Conservation (phyloP, 345 rosid genomes). For the Sisymbrium altissimum region DNA sequence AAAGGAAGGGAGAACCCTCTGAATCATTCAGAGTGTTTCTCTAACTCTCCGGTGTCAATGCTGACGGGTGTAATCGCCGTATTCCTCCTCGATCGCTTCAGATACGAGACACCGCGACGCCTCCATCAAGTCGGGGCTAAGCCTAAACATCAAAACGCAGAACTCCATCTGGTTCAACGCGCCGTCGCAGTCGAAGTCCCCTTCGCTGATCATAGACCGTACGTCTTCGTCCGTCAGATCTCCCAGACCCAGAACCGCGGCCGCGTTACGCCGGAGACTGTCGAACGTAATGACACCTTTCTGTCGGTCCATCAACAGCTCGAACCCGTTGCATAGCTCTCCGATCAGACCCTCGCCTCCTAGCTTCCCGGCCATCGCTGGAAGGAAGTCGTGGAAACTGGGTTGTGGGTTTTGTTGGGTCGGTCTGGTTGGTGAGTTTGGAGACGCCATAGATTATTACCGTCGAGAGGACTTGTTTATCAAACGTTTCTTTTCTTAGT, state of each 20-base stretch:
- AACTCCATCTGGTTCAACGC: constrained; percentile 89
- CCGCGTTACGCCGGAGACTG: constrained; percentile 59
- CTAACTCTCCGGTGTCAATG: background rate
- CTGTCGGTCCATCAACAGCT: constrained; percentile 57
- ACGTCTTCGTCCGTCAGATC: constrained; percentile 74
- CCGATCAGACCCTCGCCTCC: constrained; percentile 75
- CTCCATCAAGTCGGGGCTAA: constrained; percentile 82
- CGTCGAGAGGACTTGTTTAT: too few species aligned
- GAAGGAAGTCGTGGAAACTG: constrained; percentile 63
- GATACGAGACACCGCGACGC: constrained; percentile 58
- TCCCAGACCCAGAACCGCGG: constrained; percentile 63
- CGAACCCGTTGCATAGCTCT: constrained; percentile 84
- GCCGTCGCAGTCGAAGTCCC: constrained; percentile 75
- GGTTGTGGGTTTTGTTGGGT: constrained; percentile 32
- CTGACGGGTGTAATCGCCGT: constrained; percentile 17
- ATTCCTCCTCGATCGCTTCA: constrained; percentile 57
- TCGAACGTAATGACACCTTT: constrained; percentile 73
- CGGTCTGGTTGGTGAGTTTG: constrained; percentile 14
- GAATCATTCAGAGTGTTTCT: background rate
- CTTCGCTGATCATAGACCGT: constrained; percentile 57
- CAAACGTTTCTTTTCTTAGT: too few species aligned
- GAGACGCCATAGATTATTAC: too few species aligned
- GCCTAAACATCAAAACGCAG: constrained; percentile 81
- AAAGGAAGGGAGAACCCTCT: background rate
- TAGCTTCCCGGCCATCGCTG: constrained; percentile 70